A percentile compares a stretch with the other conserved stretches of the same genome.
Evolutionary conservation across 768 basidiomycete species (phyloP).

Genomic region (Tephrocybe sp.): DNA sequence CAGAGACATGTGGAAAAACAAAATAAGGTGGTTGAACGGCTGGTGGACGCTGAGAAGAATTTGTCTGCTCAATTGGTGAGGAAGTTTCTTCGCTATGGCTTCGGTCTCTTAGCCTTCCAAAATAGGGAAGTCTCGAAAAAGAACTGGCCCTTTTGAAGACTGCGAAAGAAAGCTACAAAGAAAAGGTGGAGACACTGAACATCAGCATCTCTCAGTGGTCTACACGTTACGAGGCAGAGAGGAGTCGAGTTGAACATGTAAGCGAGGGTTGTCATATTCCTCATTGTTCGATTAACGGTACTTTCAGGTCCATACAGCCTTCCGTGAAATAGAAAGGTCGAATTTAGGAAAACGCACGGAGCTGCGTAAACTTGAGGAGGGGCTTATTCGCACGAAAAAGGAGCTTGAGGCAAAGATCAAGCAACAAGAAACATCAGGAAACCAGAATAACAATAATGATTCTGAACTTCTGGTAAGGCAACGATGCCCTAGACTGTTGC

Average conservation of each 20-base stretch:
- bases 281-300: not conserved
- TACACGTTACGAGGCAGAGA: slow-evolving; percentile 36
- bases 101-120: not conserved
- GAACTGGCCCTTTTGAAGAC: slow-evolving; percentile 37
- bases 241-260: slow-evolving; percentile 40
- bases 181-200: slow-evolving; percentile 28
- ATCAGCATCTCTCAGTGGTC: slow-evolving; percentile 32
- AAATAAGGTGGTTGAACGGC: slow-evolving; percentile 59
- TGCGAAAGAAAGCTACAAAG: slow-evolving; percentile 23
- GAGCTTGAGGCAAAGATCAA: slow-evolving; percentile 30
- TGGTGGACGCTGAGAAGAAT: slow-evolving; percentile 63
- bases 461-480: slow-evolving; percentile 48
- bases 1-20: slow-evolving; percentile 49
- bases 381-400: slow-evolving; percentile 43
- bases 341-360: slow-evolving; percentile 34
- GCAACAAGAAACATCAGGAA: slow-evolving; percentile 8
- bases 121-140: slow-evolving; percentile 43
- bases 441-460: slow-evolving; percentile 9
- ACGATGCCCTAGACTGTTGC: not conserved
- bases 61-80: slow-evolving; percentile 62
- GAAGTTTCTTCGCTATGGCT: not conserved
- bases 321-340: slow-evolving; percentile 35
- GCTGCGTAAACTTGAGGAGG: slow-evolving; percentile 47
- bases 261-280: slow-evolving; percentile 5
- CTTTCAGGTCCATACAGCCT: slow-evolving; percentile 20